phyloP scores from a whole-genome alignment of 2,329 filamentous ascomycete genomes.

The Microcyclospora pomicola region DNA sequence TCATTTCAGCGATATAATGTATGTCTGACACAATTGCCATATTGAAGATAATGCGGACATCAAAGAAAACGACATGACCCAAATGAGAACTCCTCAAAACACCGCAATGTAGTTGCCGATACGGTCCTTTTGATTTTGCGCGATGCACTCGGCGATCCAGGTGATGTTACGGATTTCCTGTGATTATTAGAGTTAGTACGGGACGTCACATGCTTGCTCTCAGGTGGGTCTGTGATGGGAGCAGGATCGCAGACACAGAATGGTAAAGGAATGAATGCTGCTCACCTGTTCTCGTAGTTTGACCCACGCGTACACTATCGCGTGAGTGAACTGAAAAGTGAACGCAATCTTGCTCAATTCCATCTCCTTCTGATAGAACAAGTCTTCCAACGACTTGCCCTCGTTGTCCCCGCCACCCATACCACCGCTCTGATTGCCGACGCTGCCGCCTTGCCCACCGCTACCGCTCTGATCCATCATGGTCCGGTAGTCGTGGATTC shows the following conservation, averaged over 20 bases:
- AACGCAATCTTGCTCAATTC: conserved; percentile 92
- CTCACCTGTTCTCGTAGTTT: conserved; percentile 91
- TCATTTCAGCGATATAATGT: too few relatives aligned
- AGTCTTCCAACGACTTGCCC: conserved; percentile 81
- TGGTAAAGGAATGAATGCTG: conserved; percentile 2
- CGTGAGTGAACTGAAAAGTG: conserved; percentile 87
- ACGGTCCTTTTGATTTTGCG: conserved; percentile 97
- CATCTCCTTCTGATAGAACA: conserved; percentile 99
- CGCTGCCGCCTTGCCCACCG: conserved; percentile 55
- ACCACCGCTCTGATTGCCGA: conserved; percentile 75
- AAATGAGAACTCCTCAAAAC: conserved; percentile 50
- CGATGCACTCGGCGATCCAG: conserved; percentile 99
- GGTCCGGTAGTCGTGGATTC: conserved; percentile 80
- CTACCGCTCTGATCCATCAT: conserved; percentile 89
- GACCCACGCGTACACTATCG: conserved; percentile 94
- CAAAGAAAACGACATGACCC: neutral
- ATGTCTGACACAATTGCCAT: too few relatives aligned
- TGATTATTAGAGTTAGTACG: conserved; percentile 6
- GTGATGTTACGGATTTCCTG: conserved; percentile 99
- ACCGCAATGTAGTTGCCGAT: conserved; percentile 99
- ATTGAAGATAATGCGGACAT: too few relatives aligned
- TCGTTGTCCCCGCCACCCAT: conserved; percentile 52
- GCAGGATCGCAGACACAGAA: neutral
- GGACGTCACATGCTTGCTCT: conserved; percentile 7
- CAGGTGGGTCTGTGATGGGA: neutral